These are phyloP conservation scores for Microcera coccophila DNA, from an alignment of 2,329 filamentous ascomycete genomes.

Conservation along the genomic window DNA sequence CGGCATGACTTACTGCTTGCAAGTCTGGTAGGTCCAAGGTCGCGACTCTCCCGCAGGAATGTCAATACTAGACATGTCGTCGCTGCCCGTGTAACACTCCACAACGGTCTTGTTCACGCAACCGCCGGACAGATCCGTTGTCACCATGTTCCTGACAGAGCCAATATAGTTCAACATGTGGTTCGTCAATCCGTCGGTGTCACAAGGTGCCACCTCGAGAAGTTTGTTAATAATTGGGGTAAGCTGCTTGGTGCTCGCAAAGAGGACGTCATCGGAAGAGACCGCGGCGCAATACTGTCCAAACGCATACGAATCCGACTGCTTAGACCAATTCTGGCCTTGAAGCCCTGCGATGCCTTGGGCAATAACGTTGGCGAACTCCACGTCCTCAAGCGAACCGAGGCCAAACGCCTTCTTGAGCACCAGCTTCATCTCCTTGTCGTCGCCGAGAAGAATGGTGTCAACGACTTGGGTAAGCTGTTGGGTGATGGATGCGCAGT, in stretches of 20 bases:
- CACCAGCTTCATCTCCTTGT: conserved; percentile 39
- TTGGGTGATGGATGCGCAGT: conserved; percentile 63
- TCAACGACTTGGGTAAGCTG: conserved; percentile 51
- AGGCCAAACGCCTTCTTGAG: conserved; percentile 50
- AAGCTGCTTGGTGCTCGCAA: conserved; percentile 38
- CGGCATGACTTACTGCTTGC: conserved; percentile 44
- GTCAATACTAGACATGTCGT: conserved; percentile 16
- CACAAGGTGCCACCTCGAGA: conserved; percentile 41
- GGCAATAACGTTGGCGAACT: conserved; percentile 45
- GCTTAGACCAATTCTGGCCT: conserved; percentile 52
- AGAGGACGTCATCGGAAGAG: conserved; percentile 40
- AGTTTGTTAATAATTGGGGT: conserved; percentile 35
- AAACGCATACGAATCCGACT: conserved; percentile 38
- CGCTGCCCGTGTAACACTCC: conserved; percentile 31
- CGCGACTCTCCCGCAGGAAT: conserved; percentile 28
- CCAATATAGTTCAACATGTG: conserved; percentile 53
- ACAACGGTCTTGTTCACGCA: conserved; percentile 25
- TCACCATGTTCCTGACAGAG: conserved; percentile 35
- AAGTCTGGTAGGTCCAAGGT: conserved; percentile 52
- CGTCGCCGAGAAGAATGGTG: conserved; percentile 44
- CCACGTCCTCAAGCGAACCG: conserved; percentile 40
- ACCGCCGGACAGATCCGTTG: conserved; percentile 12
- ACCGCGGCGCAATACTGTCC: conserved; percentile 48
- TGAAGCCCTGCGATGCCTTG: conserved; percentile 44
- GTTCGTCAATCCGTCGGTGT: conserved; percentile 36